A percentile compares a stretch with the other conserved stretches of the same genome.
phyloP scores from a whole-genome alignment of 2,329 filamentous ascomycete species.

The Neofusicoccum cordaticola region DNA sequence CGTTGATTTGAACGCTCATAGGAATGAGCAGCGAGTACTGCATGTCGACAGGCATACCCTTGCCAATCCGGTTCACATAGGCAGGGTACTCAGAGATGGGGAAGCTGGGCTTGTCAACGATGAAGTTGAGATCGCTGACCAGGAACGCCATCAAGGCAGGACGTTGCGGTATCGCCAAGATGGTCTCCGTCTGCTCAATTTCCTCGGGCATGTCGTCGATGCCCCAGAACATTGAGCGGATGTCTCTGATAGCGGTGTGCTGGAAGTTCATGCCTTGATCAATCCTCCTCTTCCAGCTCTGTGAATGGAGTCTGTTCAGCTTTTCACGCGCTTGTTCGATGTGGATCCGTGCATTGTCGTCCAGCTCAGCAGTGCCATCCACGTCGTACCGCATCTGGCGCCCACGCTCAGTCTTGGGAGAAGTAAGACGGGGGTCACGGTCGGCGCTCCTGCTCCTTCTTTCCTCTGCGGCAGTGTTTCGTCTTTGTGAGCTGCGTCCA shows the following conservation, averaged over 20 bases:
- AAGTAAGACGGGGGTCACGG: not conserved
- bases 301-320: slow-evolving; percentile 76
- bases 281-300: slow-evolving; percentile 90
- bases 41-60: slow-evolving; percentile 91
- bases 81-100: slow-evolving; percentile 75
- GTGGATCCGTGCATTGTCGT: slow-evolving; percentile 67
- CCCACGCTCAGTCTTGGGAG: slow-evolving; percentile 23
- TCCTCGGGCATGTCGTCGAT: slow-evolving; percentile 77
- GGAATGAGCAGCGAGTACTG: slow-evolving; percentile 86
- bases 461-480: slow-evolving; percentile 29
- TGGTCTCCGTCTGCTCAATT: slow-evolving; percentile 75
- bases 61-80: slow-evolving; percentile 87
- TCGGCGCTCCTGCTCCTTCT: slow-evolving; percentile 41
- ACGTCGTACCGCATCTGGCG: slow-evolving; percentile 71
- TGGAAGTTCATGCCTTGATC: slow-evolving; percentile 70
- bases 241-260: slow-evolving; percentile 71
- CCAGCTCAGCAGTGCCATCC: slow-evolving; percentile 70
- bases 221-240: slow-evolving; percentile 78
- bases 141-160: slow-evolving; percentile 78
- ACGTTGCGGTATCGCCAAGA: slow-evolving; percentile 79
- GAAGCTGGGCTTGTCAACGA: slow-evolving; percentile 91
- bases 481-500: slow-evolving; percentile 38
- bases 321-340: slow-evolving; percentile 73
- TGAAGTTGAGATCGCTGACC: slow-evolving; percentile 79
- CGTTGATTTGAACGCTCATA: slow-evolving; percentile 82